These are phyloP conservation scores for Perilla frutescens DNA, from an alignment of 257 asterid genomes.

Conservation along the genomic window DNA sequence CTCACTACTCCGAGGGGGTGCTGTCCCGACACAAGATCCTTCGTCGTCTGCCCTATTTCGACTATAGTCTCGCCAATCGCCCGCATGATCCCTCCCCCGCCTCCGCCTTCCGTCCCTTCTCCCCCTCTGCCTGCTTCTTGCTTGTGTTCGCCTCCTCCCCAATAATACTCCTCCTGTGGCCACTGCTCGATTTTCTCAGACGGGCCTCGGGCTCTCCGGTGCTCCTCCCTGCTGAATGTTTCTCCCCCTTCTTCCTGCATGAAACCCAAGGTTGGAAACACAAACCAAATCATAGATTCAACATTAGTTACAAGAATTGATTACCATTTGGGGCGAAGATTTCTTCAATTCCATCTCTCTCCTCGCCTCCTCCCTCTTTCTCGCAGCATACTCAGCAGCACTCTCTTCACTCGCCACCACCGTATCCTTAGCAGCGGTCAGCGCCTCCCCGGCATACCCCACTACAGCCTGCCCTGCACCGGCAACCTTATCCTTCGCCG, in stretches of 20 bases:
- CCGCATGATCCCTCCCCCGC: constrained; percentile 51
- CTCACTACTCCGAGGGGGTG: background rate
- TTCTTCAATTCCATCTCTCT: constrained; percentile 41
- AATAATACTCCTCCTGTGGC: too few species aligned
- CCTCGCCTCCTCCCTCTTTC: constrained; percentile 70
- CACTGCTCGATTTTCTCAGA: background rate
- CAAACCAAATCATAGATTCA: background rate
- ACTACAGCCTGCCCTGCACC: constrained; percentile 63
- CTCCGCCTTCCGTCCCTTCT: background rate
- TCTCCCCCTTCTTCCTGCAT: constrained; percentile 39
- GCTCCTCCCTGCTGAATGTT: background rate
- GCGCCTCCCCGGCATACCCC: constrained; percentile 51
- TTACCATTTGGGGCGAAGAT: constrained; percentile 42
- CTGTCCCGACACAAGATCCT: constrained; percentile 64
- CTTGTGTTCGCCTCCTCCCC: constrained; percentile 18
- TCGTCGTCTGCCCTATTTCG: constrained; percentile 80
- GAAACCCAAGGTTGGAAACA: background rate
- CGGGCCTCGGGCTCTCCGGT: constrained; percentile 26
- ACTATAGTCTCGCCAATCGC: constrained; percentile 88
- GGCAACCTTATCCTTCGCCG: constrained; percentile 62
- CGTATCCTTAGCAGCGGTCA: constrained; percentile 62
- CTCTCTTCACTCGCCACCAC: constrained; percentile 64
- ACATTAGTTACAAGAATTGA: too few species aligned
- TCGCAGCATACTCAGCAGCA: constrained; percentile 70
- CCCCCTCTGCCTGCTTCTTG: background rate